These are phyloP conservation scores for Talaromyces albobiverticillius DNA, from an alignment of 2,329 filamentous ascomycete species.

Conservation along the genomic window DNA sequence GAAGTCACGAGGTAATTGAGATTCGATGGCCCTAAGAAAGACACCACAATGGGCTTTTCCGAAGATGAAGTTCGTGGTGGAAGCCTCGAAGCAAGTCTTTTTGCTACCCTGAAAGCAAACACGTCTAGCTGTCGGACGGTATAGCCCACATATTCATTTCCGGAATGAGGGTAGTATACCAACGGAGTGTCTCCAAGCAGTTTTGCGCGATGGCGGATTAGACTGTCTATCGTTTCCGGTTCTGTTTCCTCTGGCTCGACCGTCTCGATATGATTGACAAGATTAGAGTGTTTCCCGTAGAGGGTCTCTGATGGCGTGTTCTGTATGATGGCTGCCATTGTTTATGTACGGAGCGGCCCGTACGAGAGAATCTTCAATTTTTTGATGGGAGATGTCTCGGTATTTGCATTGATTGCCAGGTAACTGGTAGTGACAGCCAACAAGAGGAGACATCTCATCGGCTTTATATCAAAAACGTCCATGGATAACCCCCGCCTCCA, in stretches of 20 bases:
- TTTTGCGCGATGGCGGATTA: conserved; percentile 37
- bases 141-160: conserved; percentile 48
- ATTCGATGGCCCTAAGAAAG: conserved; percentile 52
- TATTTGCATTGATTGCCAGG: not conserved
- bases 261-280: conserved; percentile 3
- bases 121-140: conserved; percentile 46
- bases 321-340: conserved; percentile 3
- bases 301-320: not conserved
- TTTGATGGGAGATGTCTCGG: not conserved
- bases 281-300: not conserved
- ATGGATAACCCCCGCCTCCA: not conserved
- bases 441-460: not conserved
- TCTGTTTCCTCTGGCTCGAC: conserved; percentile 7
- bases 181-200: conserved; percentile 34
- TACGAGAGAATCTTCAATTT: not conserved
- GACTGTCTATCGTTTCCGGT: conserved; percentile 36
- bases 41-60: conserved; percentile 40
- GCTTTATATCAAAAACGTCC: conserved; percentile 1
- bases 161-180: conserved; percentile 45
- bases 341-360: not conserved
- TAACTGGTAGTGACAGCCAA: not conserved
- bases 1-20: conserved; percentile 55
- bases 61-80: conserved; percentile 24
- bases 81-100: conserved; percentile 22
- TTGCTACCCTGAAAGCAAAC: conserved; percentile 29